Base-by-base conservation (phyloP, 164 flowering plant genomes). In the Warburgia ugandensis region DNA sequence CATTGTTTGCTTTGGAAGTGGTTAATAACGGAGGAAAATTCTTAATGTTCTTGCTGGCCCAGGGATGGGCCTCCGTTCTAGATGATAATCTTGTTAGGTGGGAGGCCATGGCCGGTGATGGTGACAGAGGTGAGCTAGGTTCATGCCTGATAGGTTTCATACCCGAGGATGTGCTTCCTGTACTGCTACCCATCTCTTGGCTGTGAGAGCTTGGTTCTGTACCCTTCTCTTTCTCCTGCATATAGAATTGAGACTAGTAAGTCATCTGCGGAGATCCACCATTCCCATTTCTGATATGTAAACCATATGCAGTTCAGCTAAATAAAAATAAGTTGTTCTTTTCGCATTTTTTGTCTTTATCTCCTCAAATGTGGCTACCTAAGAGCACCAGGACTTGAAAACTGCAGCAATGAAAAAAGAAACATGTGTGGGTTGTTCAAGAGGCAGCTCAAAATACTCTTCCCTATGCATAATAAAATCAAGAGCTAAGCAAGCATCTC, bases 11-110 rank as follows among this genome's bases (percentile, higher is more conserved):
- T 19, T 63, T 67, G 28, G 77, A 68, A 32, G 73, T 68, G 11
- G 68, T 52, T 16, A 32, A 40, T 32, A 72, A 61, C 23, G 70
- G 72, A 3, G 83, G 77, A 19, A 55, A 51, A 50, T 78, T 77
- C 70, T 73, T 63, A 28, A 79, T 72, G 67, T 84, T 81, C 61
- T 66, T 77, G 28, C 50, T 31, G 16, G 73, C 87, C 60, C 65
- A 73, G 6, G 77, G 94, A 61, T 81, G 83, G 22, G 57, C 73
- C 16, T 75, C 83, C n/a, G 82, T 78, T 45, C 39, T 63, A 7
- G 71, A 43, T 9, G 73, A 48, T 17, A 72, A 45, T 31, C 51
- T 50, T 50, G 61, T 54, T 1, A 14, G 48, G 23, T 35, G 56
- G 28, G 77, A 52, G 9, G 29, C 43, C n/a, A 50, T 49, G 35